phyloP scores from a whole-genome alignment of 2,329 filamentous ascomycete species.

The Cercospora sojina region DNA sequence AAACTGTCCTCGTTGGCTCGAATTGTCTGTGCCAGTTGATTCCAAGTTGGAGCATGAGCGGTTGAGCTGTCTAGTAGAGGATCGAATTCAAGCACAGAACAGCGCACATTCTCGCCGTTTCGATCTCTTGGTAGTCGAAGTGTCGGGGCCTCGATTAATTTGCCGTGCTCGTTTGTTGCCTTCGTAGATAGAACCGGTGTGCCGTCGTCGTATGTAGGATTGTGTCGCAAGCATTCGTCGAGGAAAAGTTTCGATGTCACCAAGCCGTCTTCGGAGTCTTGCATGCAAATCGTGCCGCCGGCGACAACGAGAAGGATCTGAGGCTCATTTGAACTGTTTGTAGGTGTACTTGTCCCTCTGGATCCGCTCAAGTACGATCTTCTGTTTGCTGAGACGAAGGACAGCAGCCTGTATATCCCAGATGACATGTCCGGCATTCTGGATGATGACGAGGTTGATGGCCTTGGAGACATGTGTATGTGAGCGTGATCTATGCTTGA shows the following conservation, averaged over 20 bases:
- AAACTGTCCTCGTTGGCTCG: constrained; percentile 83
- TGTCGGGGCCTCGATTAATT: constrained; percentile 54
- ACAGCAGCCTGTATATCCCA: constrained; percentile 28
- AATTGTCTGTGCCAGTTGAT: constrained; percentile 76
- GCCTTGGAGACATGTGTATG: constrained; percentile 1
- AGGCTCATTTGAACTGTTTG: constrained; percentile 21
- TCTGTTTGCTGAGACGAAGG: constrained; percentile 28
- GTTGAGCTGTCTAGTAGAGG: constrained; percentile 85
- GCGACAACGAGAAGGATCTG: constrained; percentile 84
- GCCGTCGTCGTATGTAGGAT: constrained; percentile 82
- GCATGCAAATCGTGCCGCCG: constrained; percentile 87
- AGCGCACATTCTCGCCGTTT: constrained; percentile 78
- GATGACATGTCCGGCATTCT: constrained; percentile 22
- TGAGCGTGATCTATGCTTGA: not conserved
- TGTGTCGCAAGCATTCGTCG: constrained; percentile 75
- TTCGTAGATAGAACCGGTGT: constrained; percentile 45
- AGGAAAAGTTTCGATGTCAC: constrained; percentile 73
- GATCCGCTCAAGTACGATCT: constrained; percentile 14
- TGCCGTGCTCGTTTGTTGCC: constrained; percentile 30
- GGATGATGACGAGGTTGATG: not conserved
- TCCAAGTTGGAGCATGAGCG: constrained; percentile 83
- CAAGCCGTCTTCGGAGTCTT: constrained; percentile 73
- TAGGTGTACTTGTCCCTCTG: constrained; percentile 2
- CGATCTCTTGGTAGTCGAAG: constrained; percentile 77
- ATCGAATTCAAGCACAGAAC: constrained; percentile 79